These are phyloP conservation scores for Termitomyces sp. DNA, from an alignment of 768 basidiomycete species.

Conservation along the genomic window DNA sequence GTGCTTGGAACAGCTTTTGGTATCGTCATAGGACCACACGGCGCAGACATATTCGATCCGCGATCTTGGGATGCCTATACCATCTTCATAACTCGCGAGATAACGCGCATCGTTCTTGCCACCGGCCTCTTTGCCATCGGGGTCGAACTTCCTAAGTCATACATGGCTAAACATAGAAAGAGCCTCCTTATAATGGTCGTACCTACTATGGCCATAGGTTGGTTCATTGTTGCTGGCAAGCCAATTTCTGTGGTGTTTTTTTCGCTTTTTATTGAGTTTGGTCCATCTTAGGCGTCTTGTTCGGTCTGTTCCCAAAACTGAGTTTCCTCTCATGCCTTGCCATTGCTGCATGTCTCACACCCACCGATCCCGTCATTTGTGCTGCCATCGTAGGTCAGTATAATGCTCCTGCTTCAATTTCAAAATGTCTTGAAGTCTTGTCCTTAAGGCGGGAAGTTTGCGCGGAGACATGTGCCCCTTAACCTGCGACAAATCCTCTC, in stretches of 20 bases:
- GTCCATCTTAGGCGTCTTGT: constrained; percentile 51
- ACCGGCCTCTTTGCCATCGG: constrained; percentile 94
- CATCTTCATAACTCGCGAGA: constrained; percentile 57
- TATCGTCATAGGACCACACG: constrained; percentile 68
- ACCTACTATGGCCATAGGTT: constrained; percentile 81
- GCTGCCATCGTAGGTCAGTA: constrained; percentile 70
- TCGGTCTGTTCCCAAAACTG: constrained; percentile 67
- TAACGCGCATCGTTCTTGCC: constrained; percentile 58
- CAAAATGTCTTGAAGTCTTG: too few species aligned
- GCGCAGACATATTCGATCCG: constrained; percentile 70
- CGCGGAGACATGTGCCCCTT: constrained; percentile 61
- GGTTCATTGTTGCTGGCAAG: constrained; percentile 72
- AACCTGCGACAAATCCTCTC: constrained; percentile 79
- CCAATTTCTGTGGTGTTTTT: background rate
- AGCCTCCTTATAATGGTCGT: constrained; percentile 71
- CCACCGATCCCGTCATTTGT: constrained; percentile 93
- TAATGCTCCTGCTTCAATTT: background rate
- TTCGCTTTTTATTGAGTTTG: background rate
- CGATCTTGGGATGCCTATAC: constrained; percentile 55
- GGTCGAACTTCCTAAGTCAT: constrained; percentile 84
- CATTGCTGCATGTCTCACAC: constrained; percentile 86
- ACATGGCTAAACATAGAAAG: constrained; percentile 77
- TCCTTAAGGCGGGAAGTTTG: constrained; percentile 61
- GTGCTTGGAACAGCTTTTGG: constrained; percentile 80
- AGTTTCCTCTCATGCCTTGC: constrained; percentile 74